Conservation (phyloP, 1,139 yeast genomes). For the Debaryomyces subglobosus region DNA sequence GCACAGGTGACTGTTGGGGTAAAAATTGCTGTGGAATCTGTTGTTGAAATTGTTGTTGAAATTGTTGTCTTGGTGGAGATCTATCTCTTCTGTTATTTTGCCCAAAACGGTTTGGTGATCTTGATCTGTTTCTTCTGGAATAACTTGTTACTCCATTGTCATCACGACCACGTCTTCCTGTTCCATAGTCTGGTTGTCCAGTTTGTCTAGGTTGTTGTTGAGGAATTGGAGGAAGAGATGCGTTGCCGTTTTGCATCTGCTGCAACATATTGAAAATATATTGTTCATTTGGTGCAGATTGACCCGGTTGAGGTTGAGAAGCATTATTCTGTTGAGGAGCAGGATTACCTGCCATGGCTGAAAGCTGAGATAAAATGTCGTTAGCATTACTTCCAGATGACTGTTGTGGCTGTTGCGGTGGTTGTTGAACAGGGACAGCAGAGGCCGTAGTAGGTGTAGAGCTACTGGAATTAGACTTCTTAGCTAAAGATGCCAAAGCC, state of each 20-base stretch:
- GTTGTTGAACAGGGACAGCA: constrained; percentile 22
- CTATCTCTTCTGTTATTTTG: constrained; percentile 30
- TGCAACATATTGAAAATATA: constrained; percentile 47
- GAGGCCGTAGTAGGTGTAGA: constrained; percentile 27
- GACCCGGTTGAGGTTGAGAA: constrained; percentile 17
- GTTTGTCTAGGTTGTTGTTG: constrained; percentile 21
- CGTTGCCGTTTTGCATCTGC: constrained; percentile 38
- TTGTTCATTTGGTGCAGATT: constrained; percentile 30
- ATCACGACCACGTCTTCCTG: constrained; percentile 37
- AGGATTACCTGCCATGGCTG: constrained; percentile 37
- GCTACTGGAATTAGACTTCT: constrained; percentile 31
- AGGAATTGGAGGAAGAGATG: constrained; percentile 14
- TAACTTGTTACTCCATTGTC: constrained; percentile 33
- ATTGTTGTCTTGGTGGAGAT: constrained; percentile 33
- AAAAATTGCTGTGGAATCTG: constrained; percentile 16
- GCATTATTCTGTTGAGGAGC: constrained; percentile 11
- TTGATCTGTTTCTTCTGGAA: constrained; percentile 57
- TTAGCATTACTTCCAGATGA: constrained; percentile 30
- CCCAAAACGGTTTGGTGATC: constrained; percentile 53
- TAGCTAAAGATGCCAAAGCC: constrained; percentile 63
- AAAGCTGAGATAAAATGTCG: constrained; percentile 48
- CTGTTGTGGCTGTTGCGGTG: constrained; percentile 19
- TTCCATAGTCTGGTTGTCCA: constrained; percentile 21
- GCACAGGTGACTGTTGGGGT: constrained; percentile 16
- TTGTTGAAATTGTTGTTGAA: constrained; percentile 9